These are phyloP conservation scores for Pyrenopolyporus hunteri DNA, from an alignment of 495 filamentous ascomycete species.

Conservation along the genomic window DNA sequence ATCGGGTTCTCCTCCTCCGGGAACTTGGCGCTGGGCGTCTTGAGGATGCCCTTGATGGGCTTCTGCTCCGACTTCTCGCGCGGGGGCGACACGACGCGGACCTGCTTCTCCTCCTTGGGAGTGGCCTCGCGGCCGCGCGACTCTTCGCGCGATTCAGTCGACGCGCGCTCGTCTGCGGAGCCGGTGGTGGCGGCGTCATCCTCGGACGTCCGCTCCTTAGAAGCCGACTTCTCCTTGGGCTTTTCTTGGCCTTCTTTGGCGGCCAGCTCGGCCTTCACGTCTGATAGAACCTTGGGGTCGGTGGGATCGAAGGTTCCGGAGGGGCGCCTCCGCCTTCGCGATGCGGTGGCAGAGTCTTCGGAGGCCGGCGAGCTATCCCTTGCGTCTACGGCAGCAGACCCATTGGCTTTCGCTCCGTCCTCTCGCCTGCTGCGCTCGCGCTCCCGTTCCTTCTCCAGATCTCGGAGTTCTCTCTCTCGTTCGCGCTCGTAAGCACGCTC, in stretches of 20 bases:
- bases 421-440: constrained; percentile 14
- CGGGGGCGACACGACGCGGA: constrained; percentile 63
- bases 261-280: constrained; percentile 55
- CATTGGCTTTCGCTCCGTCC: constrained; percentile 25
- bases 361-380: constrained; percentile 34
- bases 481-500: constrained; percentile 47
- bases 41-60: constrained; percentile 73
- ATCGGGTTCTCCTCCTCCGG: constrained; percentile 78
- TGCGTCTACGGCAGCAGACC: constrained; percentile 28
- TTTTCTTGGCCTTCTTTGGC: constrained; percentile 45
- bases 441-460: constrained; percentile 26
- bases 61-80: constrained; percentile 51
- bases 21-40: constrained; percentile 73
- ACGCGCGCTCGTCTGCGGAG: constrained; percentile 34
- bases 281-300: constrained; percentile 52
- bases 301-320: constrained; percentile 57
- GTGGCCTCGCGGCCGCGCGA: constrained; percentile 48
- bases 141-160: constrained; percentile 43
- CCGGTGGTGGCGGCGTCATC: constrained; percentile 28
- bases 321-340: constrained; percentile 44
- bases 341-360: constrained; percentile 15
- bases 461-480: constrained; percentile 22
- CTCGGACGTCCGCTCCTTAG: constrained; percentile 36
- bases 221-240: constrained; percentile 24
- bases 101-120: constrained; percentile 47